phyloP scores from a whole-genome alignment of 2,329 filamentous ascomycete genomes.

The Colletotrichum gigasporum region DNA sequence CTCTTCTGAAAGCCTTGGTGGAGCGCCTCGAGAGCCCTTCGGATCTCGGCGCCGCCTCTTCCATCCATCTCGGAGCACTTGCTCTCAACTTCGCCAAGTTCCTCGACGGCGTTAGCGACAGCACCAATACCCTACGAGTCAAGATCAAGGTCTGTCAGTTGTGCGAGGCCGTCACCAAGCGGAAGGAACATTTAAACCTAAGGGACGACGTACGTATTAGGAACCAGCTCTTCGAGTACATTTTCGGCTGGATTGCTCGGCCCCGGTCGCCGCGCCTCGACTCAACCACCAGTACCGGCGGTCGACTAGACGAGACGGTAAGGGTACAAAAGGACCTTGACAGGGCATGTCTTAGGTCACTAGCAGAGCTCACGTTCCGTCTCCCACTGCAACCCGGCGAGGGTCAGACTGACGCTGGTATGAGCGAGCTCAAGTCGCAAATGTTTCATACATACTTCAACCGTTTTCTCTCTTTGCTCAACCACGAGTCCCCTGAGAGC shows the following conservation, averaged over 20 bases:
- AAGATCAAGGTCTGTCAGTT: conserved; percentile 77
- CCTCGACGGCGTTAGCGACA: conserved; percentile 66
- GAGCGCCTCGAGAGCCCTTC: conserved; percentile 71
- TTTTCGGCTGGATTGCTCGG: conserved; percentile 74
- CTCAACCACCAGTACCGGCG: conserved; percentile 41
- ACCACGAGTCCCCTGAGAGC: conserved; percentile 61
- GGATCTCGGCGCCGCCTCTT: conserved; percentile 69
- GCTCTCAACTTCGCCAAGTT: conserved; percentile 75
- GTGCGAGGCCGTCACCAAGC: conserved; percentile 70
- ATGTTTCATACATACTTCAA: conserved; percentile 80
- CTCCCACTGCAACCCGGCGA: conserved; percentile 73
- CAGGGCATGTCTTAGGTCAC: conserved; percentile 69
- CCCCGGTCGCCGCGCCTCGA: conserved; percentile 62
- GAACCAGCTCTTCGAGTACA: conserved; percentile 74
- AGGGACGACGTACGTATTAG: conserved; percentile 75
- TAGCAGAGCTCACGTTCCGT: conserved; percentile 73
- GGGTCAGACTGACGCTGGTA: conserved; percentile 71
- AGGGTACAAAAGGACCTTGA: conserved; percentile 73
- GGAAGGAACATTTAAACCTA: conserved; percentile 74
- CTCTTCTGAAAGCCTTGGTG: conserved; percentile 69
- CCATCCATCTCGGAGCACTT: conserved; percentile 70
- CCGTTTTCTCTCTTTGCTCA: conserved; percentile 72
- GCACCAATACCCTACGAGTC: conserved; percentile 65
- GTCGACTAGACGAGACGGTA: conserved; percentile 64
- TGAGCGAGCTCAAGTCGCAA: conserved; percentile 74